Evolutionary conservation across 140 eudicot genomes (phyloP).

Genomic region (Flaveria floridana): DNA sequence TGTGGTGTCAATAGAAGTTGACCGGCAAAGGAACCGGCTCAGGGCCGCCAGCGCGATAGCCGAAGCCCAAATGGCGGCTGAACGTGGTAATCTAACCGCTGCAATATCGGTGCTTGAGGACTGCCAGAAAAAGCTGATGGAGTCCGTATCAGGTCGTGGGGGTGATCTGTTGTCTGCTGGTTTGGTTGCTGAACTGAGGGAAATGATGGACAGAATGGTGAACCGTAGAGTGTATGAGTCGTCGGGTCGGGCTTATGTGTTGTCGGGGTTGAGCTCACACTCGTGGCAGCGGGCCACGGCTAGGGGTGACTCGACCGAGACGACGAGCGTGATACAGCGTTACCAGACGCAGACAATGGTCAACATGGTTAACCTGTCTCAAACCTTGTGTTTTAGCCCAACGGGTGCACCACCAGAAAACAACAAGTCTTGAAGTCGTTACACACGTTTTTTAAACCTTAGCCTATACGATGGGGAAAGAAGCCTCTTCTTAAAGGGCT

Average conservation of each 20-base stretch:
- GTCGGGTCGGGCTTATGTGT: conserved; percentile 80
- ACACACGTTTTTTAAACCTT: conserved; percentile 25
- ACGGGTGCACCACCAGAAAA: too few species aligned
- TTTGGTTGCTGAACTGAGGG: conserved; percentile 64
- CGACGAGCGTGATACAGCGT: conserved; percentile 50
- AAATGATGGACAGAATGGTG: conserved; percentile 82
- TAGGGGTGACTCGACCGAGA: conserved; percentile 71
- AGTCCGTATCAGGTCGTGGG: conserved; percentile 45
- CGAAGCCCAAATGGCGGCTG: conserved; percentile 63
- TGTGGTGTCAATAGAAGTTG: conserved; percentile 55
- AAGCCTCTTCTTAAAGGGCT: background rate
- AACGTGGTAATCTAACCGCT: conserved; percentile 48
- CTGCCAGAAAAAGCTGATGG: conserved; percentile 46
- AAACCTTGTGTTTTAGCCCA: conserved; percentile 53
- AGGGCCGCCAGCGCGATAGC: conserved; percentile 64
- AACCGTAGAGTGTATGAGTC: conserved; percentile 64
- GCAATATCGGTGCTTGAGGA: conserved; percentile 55
- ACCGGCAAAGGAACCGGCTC: conserved; percentile 62
- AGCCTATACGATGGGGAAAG: conserved; percentile 38
- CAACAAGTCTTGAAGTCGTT: too few species aligned
- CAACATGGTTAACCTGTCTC: conserved; percentile 76
- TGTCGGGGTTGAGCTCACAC: conserved; percentile 92
- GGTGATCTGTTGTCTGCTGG: conserved; percentile 56
- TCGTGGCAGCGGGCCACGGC: conserved; percentile 99
- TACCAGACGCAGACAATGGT: conserved; percentile 85